Percentiles rank a stretch among this genome's conserved stretches.
phyloP scores from a whole-genome alignment of 768 basidiomycete species.

The Leccinum olivaceopallidum region DNA sequence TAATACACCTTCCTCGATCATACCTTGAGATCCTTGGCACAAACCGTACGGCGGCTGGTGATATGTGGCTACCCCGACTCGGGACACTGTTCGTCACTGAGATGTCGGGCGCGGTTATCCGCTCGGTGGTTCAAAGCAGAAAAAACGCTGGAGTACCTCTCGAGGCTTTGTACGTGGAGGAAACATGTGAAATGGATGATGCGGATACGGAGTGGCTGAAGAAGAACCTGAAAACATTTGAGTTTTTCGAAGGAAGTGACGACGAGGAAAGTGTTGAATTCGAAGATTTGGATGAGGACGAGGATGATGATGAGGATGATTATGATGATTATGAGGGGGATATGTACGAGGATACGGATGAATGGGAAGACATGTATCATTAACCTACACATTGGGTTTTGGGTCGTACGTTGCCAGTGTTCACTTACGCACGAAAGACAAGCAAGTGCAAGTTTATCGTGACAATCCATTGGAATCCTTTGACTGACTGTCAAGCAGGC shows the following conservation, averaged over 20 bases:
- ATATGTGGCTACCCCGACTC: slow-evolving; percentile 50
- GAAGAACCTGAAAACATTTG: slow-evolving; percentile 49
- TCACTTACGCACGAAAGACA: too few species aligned
- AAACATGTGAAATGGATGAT: slow-evolving; percentile 40
- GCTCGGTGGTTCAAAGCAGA: slow-evolving; percentile 45
- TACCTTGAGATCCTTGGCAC: slow-evolving; percentile 30
- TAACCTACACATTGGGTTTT: neutral
- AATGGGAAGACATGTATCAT: slow-evolving; percentile 17
- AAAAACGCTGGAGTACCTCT: slow-evolving; percentile 46
- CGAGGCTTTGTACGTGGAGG: slow-evolving; percentile 44
- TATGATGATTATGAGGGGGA: neutral
- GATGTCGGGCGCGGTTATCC: slow-evolving; percentile 42
- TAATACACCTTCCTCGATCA: slow-evolving; percentile 27
- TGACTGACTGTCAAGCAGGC: neutral
- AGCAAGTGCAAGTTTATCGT: neutral
- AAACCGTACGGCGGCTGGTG: neutral
- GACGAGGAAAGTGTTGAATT: slow-evolving; percentile 38
- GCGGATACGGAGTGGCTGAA: slow-evolving; percentile 54
- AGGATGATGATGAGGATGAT: neutral
- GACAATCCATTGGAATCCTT: neutral
- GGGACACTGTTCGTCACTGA: slow-evolving; percentile 47
- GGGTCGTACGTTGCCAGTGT: neutral
- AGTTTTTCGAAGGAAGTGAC: slow-evolving; percentile 58
- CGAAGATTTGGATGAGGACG: slow-evolving; percentile 21
- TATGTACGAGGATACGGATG: neutral